Evolutionary conservation across 208 protist species (phyloP), one percentile per base, ranked within the genome.

Genomic region (Phytomonas sp.): DNA sequence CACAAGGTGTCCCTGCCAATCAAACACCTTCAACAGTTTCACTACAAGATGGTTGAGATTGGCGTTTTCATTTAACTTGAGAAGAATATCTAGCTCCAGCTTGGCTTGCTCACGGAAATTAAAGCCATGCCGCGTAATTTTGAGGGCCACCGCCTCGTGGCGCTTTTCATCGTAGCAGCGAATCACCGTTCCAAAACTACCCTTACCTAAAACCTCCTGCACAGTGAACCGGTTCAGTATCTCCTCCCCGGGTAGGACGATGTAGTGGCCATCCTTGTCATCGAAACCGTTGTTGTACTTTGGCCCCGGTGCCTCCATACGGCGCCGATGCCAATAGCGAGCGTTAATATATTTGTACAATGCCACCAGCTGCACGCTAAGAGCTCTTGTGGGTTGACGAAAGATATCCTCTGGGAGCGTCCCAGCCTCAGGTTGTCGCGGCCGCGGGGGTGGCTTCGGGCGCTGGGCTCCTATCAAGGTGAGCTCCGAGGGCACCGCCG

Each of bases 1-100:
- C 62, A 98, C 98, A n/a, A 99, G 71, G 73, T 99, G 98, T 34
- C 93, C 87, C 66, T 94, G 85, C 87, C 88, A 97, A 46, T 89
- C 77, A 72, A 97, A 96, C 37, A 87, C 88, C 66, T 95, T 97
- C 4, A 91, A 77, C 31, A 97, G 75, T 29, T 80, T 82, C 26
- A 97, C 88, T 60, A 95, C 85, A n/a, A 92, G 74, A 67, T 92
- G 73, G 67, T 94, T 81, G 29, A 93, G 64, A 7, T 74, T 65
- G 8, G 78, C 78, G 68, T 91, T 84, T 30, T 71, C 62, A 70
- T 91, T 92, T 4, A 97, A 71, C 33, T 85, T 80, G 65, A 84
- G 67, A 8, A 97, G 75, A 31, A 96, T 89, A 70, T 95, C 79
- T 17, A 95, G 66, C 71, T 97, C 94, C 31, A 96, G 51, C 65